Conservation (phyloP, 192 early-diverging fungal genomes). For the Entrophospora sp. region DNA sequence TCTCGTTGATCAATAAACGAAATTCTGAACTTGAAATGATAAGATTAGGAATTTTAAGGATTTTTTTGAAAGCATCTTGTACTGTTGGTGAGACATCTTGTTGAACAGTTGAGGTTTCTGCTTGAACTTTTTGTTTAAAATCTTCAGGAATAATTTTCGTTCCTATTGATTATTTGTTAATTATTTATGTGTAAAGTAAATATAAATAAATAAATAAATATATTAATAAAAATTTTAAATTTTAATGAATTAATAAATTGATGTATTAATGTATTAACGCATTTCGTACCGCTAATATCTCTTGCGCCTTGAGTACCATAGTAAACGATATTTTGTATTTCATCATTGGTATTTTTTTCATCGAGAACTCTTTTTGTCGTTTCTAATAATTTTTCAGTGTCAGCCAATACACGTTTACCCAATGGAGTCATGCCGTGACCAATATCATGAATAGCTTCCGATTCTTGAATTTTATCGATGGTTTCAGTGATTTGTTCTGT, state of each 20-base stretch:
- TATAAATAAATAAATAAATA: not conserved
- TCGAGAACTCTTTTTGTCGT: constrained; percentile 26
- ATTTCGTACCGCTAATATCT: constrained; percentile 13
- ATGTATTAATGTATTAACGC: too few species aligned
- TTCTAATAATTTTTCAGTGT: constrained; percentile 32
- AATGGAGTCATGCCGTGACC: constrained; percentile 29
- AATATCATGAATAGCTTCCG: constrained; percentile 22
- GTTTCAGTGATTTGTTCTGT: constrained; percentile 29
- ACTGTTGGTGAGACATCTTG: too few species aligned
- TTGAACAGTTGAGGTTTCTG: constrained; percentile 23
- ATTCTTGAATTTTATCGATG: constrained; percentile 31
- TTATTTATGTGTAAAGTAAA: not conserved
- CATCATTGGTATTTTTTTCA: constrained; percentile 38
- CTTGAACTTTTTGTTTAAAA: not conserved
- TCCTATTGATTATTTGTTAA: too few species aligned
- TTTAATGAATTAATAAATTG: not conserved
- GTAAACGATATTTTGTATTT: constrained; percentile 36
- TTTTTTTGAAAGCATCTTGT: constrained; percentile 11
- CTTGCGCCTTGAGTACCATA: constrained; percentile 20
- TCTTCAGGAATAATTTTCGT: not conserved
- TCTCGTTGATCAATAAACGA: constrained; percentile 34
- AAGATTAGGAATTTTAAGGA: too few species aligned
- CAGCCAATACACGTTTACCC: constrained; percentile 37
- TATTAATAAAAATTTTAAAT: not conserved
- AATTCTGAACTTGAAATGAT: constrained; percentile 34